Percentiles rank a stretch among this genome's conserved stretches.
Conservation (phyloP, 805 yeast species). For the Lipomyces lipofer region DNA sequence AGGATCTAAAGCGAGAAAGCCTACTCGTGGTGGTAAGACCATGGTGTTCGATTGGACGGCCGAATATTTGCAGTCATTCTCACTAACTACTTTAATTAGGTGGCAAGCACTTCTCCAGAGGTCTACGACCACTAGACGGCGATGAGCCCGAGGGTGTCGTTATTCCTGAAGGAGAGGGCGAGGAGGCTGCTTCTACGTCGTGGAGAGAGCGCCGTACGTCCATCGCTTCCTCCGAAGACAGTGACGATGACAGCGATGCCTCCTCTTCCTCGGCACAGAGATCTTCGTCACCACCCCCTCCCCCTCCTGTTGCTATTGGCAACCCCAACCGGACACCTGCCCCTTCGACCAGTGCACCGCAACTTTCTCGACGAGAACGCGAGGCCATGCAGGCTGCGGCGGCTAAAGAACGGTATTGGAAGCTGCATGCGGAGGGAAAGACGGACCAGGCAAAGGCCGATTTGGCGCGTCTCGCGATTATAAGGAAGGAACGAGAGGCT, state of each 20-base stretch:
- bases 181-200: neutral
- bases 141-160: slow-evolving; percentile 6
- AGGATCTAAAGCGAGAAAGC: too few relatives aligned
- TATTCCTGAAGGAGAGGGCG: slow-evolving; percentile 14
- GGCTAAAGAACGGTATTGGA: slow-evolving; percentile 30
- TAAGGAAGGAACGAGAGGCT: slow-evolving; percentile 29
- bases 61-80: neutral
- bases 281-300: slow-evolving; percentile 24
- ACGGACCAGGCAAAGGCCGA: slow-evolving; percentile 65
- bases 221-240: neutral
- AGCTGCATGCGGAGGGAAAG: slow-evolving; percentile 31
- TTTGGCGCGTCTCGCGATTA: slow-evolving; percentile 53
- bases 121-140: slow-evolving; percentile 9
- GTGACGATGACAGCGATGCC: slow-evolving; percentile 5
- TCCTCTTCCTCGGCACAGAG: neutral
- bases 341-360: slow-evolving; percentile 5
- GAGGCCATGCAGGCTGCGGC: slow-evolving; percentile 32
- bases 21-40: too few relatives aligned
- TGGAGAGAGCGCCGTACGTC: slow-evolving; percentile 10
- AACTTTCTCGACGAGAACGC: slow-evolving; percentile 27
- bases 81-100: slow-evolving; percentile 8
- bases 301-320: slow-evolving; percentile 24
- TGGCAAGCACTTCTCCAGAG: slow-evolving; percentile 29
- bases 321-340: slow-evolving; percentile 23
- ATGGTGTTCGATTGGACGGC: neutral